phyloP scores from a whole-genome alignment of 176 grass and related monocot species.

The Chloris gayana region DNA sequence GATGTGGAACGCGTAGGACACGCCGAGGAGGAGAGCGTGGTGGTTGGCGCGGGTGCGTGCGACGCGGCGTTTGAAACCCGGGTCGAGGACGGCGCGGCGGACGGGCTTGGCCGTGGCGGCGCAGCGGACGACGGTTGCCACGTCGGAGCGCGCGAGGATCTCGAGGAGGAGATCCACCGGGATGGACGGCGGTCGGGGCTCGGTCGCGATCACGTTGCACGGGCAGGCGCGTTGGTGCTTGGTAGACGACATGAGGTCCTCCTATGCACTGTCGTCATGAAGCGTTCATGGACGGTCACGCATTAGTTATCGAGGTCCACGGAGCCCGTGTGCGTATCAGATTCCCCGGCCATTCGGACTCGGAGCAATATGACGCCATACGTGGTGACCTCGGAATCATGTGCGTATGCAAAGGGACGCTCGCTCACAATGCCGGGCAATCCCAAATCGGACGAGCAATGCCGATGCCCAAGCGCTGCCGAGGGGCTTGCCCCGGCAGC shows the following conservation, averaged over 20 bases:
- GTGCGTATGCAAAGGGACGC: no score
- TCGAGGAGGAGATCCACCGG: conserved; percentile 11
- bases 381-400: no score
- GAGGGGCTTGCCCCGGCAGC: not conserved
- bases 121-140: not conserved
- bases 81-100: conserved; percentile 18
- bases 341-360: no score
- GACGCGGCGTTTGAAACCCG: not conserved
- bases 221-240: no score
- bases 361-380: no score
- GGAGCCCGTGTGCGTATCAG: no score
- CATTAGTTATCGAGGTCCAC: no score
- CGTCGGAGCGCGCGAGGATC: conserved; percentile 15
- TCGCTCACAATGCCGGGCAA: no score
- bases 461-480: not conserved
- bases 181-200: not conserved
- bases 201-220: not conserved
- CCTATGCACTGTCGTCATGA: no score
- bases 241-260: not conserved
- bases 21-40: not conserved
- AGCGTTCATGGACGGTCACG: no score
- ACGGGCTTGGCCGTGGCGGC: conserved; percentile 13
- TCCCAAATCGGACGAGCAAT: not conserved
- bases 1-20: conserved; percentile 8
- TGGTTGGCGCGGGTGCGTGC: not conserved